Base-by-base conservation (phyloP, 495 filamentous ascomycete species). In the Aspergillus panamensis region DNA sequence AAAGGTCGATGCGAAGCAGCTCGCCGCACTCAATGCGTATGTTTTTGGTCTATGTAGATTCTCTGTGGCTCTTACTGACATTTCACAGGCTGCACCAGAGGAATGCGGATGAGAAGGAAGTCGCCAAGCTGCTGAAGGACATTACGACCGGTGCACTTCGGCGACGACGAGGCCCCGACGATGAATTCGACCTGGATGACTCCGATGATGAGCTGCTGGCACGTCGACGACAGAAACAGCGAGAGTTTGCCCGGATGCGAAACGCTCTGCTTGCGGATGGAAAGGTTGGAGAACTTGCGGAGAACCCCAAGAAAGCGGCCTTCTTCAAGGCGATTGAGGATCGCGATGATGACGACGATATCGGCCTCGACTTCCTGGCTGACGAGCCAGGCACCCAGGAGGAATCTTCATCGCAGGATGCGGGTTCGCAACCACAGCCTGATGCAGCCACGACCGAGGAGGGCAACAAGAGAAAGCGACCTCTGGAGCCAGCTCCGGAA, bases 311-410 rank as follows among this genome's bases (percentile, higher is more conserved):
- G 69, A 91, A 91, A 64, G 77, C 84, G 13, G 94, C 94, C 0
- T 99, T 99, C 77, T 83, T 97, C 58, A 82, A 81, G 54, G 87
- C 91, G 8, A 87, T 99, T 51, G 92, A 96, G 60, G 95, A 97
- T 64, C 81, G 80, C 35, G 87, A 86, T 44, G 77, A 83, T 19
- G 90, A 93, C 40, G 89, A 93, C 51, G 89, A 93, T 25, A 80
- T 86, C 69, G 86, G 89, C 55, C 76, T 88, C 67, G 88, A 91
- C 53, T 89, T 96, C 66, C 68, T 86, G 3, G 82, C 84, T 25
- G 58, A 73, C 37, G 81, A 87, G 30, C 81, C 81, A 48, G 74
- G 55, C 9, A 66, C 66, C 6, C 71, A 77, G 47, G 63, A 66
- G 29, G 78, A 80, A 5, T 57, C 75, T 7, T 73, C 80, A 14